Evolutionary conservation across 441 rosid genomes (phyloP).

Genomic region (Bruguiera hainesii): DNA sequence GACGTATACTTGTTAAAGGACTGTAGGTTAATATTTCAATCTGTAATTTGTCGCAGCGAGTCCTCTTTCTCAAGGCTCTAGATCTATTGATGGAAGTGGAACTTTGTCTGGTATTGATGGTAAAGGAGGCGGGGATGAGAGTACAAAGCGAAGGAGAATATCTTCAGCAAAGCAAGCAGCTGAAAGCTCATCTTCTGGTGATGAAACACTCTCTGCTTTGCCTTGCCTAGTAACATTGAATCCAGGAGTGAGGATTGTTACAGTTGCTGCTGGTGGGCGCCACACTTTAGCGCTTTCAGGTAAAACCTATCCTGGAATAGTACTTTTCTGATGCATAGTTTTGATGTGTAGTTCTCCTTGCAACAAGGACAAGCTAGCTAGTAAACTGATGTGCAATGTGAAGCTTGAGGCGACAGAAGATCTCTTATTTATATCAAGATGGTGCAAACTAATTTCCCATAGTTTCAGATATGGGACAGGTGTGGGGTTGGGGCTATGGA

Average conservation of each 20-base stretch:
- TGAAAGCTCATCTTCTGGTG: constrained; percentile 70
- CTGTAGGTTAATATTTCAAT: constrained; percentile 15
- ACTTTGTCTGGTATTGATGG: constrained; percentile 39
- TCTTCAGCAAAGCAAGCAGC: constrained; percentile 66
- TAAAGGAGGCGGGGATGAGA: constrained; percentile 58
- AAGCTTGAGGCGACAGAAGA: constrained; percentile 25
- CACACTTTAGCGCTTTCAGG: constrained; percentile 96
- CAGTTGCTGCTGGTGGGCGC: constrained; percentile 97
- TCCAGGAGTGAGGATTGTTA: constrained; percentile 73
- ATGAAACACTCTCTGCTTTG: constrained; percentile 67
- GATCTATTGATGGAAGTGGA: constrained; percentile 44
- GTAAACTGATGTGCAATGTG: constrained; percentile 15
- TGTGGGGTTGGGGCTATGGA: constrained; percentile 99
- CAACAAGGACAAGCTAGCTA: constrained; percentile 8
- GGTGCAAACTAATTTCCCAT: constrained; percentile 35
- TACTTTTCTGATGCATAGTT: constrained; percentile 12
- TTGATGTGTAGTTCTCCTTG: constrained; percentile 10
- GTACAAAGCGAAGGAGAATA: constrained; percentile 65
- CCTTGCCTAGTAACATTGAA: constrained; percentile 87
- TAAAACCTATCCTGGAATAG: constrained; percentile 22
- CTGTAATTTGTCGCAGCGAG: constrained; percentile 39
- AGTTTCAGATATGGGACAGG: constrained; percentile 94
- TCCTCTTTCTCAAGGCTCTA: constrained; percentile 56
- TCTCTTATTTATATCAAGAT: constrained; percentile 25
- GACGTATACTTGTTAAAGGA: constrained; percentile 8